Evolutionary conservation across 495 filamentous ascomycete genomes (phyloP).

Genomic region (Oleoguttula mirabilis): DNA sequence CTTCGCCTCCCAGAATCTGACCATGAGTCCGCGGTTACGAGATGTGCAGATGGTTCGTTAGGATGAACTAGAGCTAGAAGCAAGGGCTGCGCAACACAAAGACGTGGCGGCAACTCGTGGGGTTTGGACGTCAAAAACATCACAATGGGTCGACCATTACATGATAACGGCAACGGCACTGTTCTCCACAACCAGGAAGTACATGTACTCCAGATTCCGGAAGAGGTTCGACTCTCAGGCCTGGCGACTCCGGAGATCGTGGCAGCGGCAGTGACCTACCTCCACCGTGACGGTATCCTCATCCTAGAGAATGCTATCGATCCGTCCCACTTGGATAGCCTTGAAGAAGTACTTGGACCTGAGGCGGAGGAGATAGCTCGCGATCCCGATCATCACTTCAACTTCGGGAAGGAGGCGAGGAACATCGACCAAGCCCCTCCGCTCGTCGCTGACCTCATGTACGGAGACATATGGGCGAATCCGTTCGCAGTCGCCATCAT

Average conservation of each 20-base stretch:
- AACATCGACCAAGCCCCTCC: slow-evolving; percentile 19
- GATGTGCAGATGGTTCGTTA: too few species aligned
- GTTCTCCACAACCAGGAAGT: slow-evolving; percentile 8
- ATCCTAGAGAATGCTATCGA: slow-evolving; percentile 17
- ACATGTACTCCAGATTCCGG: slow-evolving; percentile 4
- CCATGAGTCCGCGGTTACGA: too few species aligned
- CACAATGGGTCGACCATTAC: too few species aligned
- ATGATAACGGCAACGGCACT: background rate
- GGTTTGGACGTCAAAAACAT: too few species aligned
- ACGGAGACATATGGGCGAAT: slow-evolving; percentile 30
- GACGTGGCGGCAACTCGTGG: too few species aligned
- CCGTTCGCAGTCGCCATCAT: slow-evolving; percentile 25
- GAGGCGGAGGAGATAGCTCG: slow-evolving; percentile 15
- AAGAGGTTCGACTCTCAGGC: slow-evolving; percentile 1
- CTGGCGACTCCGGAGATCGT: slow-evolving; percentile 7
- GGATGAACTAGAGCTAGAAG: too few species aligned
- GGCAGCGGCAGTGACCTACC: slow-evolving; percentile 13
- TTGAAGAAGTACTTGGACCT: slow-evolving; percentile 6
- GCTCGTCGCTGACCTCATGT: slow-evolving; percentile 3
- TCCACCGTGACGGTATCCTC: slow-evolving; percentile 16
- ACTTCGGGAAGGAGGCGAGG: slow-evolving; percentile 12
- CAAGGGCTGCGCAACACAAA: too few species aligned
- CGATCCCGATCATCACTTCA: slow-evolving; percentile 18
- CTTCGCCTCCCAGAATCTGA: too few species aligned
- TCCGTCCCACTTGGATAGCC: slow-evolving; percentile 10